Percentiles rank a stretch among this genome's conserved stretches.
These are phyloP conservation scores for Pilaira anomala DNA, from an alignment of 192 early-diverging fungal genomes.

Conservation along the genomic window DNA sequence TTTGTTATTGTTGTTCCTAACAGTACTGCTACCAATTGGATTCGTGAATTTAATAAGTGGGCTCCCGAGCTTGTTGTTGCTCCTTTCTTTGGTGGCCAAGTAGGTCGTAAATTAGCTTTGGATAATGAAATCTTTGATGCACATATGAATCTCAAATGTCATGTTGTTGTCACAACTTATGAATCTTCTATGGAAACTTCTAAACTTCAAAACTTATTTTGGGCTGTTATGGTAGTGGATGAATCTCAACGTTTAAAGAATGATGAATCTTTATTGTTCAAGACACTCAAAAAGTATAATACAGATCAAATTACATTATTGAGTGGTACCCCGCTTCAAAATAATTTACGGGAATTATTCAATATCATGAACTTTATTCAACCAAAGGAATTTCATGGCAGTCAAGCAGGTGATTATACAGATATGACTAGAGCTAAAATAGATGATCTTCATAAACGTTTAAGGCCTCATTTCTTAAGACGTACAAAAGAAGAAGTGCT, in stretches of 20 bases:
- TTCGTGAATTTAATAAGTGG: constrained; percentile 71
- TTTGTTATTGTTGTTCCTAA: constrained; percentile 68
- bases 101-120: constrained; percentile 43
- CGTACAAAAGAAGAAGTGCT: constrained; percentile 64
- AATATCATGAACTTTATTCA: constrained; percentile 72
- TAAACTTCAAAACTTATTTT: constrained; percentile 22
- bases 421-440: constrained; percentile 50
- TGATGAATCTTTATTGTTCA: constrained; percentile 56
- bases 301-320: constrained; percentile 55
- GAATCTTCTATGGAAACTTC: constrained; percentile 42
- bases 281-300: constrained; percentile 47
- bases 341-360: constrained; percentile 70
- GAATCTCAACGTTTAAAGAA: constrained; percentile 82
- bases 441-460: constrained; percentile 62
- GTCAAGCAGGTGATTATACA: constrained; percentile 53
- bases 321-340: constrained; percentile 74
- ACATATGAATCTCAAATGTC: constrained; percentile 49
- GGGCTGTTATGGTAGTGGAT: constrained; percentile 68
- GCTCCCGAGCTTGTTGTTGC: constrained; percentile 58
- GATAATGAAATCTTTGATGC: constrained; percentile 52
- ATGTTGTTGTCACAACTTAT: constrained; percentile 67
- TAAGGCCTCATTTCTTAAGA: constrained; percentile 70
- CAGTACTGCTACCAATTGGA: constrained; percentile 65
- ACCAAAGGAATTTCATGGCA: constrained; percentile 54
- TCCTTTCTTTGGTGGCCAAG: constrained; percentile 50